A percentile compares a stretch with the other conserved stretches of the same genome.
These are phyloP conservation scores for Leptoxyphium fumago DNA, from an alignment of 2,329 filamentous ascomycete genomes.

Conservation along the genomic window DNA sequence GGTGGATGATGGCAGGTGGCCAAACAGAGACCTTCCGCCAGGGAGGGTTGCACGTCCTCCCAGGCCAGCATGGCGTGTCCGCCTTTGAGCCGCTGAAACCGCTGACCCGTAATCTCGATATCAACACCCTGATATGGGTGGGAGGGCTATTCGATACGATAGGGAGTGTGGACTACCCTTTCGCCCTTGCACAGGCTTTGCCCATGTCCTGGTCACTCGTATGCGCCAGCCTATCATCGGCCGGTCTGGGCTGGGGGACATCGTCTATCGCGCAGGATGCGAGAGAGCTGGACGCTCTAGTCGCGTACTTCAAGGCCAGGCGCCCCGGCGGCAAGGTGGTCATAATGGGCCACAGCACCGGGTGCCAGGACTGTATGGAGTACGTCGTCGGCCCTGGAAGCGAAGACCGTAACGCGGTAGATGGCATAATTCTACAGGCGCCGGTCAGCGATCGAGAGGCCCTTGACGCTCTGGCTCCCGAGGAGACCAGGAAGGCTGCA, in stretches of 20 bases:
- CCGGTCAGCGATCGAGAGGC: slow-evolving; percentile 65
- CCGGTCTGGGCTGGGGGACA: slow-evolving; percentile 41
- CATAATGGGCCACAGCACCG: slow-evolving; percentile 55
- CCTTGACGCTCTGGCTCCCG: slow-evolving; percentile 31
- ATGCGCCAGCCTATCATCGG: slow-evolving; percentile 26
- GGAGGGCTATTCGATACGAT: slow-evolving; percentile 58
- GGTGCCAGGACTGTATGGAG: slow-evolving; percentile 53
- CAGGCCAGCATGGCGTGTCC: slow-evolving; percentile 18
- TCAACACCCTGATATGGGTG: slow-evolving; percentile 47
- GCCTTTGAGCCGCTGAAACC: slow-evolving; percentile 30
- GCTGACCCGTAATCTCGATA: slow-evolving; percentile 5
- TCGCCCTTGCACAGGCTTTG: slow-evolving; percentile 33
- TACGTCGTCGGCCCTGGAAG: slow-evolving; percentile 32
- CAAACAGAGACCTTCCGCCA: slow-evolving; percentile 2
- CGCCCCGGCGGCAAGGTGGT: slow-evolving; percentile 40
- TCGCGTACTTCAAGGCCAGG: slow-evolving; percentile 33
- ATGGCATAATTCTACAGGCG: slow-evolving; percentile 68
- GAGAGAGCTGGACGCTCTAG: slow-evolving; percentile 36
- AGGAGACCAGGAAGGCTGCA: slow-evolving; percentile 27
- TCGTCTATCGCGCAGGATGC: slow-evolving; percentile 39
- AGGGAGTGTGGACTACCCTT: slow-evolving; percentile 47
- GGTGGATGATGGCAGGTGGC: background rate
- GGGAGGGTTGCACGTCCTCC: slow-evolving; percentile 29
- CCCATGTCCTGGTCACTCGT: slow-evolving; percentile 38
- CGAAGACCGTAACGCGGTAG: slow-evolving; percentile 37